A percentile compares a stretch with the other conserved stretches of the same genome.
These are phyloP conservation scores for Zoysia matrella DNA, from an alignment of 202 grass and related monocot species.

Conservation along the genomic window DNA sequence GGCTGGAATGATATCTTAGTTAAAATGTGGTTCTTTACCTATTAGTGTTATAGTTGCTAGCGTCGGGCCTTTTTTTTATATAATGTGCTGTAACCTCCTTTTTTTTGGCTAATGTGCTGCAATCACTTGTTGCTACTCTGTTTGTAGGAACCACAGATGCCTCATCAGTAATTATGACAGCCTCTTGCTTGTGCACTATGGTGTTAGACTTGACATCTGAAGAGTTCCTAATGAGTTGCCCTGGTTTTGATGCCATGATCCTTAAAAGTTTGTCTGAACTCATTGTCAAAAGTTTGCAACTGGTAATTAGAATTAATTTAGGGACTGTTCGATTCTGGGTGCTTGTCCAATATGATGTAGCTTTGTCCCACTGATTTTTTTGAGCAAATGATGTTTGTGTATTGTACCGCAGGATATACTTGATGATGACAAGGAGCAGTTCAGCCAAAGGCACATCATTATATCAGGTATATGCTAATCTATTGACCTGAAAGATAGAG, in stretches of 20 bases:
- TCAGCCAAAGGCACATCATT: slow-evolving; percentile 64
- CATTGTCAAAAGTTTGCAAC: slow-evolving; percentile 63
- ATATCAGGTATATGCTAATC: slow-evolving; percentile 52
- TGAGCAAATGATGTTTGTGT: slow-evolving; percentile 11
- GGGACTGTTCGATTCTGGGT: too few species aligned
- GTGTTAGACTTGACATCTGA: slow-evolving; percentile 80
- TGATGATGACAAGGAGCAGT: slow-evolving; percentile 47
- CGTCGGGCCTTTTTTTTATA: too few species aligned
- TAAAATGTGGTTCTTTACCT: not conserved
- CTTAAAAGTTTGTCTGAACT: slow-evolving; percentile 70
- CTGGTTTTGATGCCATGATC: slow-evolving; percentile 61
- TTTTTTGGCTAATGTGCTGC: not conserved
- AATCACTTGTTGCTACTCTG: slow-evolving; percentile 15
- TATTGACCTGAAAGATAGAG: slow-evolving; percentile 12
- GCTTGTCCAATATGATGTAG: not conserved
- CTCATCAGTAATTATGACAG: slow-evolving; percentile 67
- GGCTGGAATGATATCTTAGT: not conserved
- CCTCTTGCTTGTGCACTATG: slow-evolving; percentile 71
- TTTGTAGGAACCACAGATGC: slow-evolving; percentile 59
- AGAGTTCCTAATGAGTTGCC: slow-evolving; percentile 57
- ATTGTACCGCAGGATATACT: slow-evolving; percentile 51
- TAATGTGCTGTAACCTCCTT: too few species aligned
- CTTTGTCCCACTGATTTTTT: not conserved
- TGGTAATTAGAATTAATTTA: slow-evolving; percentile 52
- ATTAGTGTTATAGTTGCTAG: not conserved